phyloP scores from a whole-genome alignment of 345 rosid species.

The Camelina hispida region DNA sequence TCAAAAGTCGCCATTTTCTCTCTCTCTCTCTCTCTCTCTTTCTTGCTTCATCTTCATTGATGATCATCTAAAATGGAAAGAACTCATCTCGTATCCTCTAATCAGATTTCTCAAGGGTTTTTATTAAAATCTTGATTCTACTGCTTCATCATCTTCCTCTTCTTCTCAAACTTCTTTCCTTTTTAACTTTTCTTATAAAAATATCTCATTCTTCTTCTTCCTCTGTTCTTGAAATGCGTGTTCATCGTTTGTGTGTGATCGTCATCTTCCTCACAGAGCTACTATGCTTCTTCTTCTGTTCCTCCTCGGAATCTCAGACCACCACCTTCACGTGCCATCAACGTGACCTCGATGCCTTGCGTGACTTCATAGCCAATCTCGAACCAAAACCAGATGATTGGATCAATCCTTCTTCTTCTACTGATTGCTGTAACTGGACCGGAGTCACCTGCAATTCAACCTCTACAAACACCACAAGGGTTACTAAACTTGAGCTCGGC shows the following conservation, averaged over 20 bases:
- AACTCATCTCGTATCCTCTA: conserved; percentile 23
- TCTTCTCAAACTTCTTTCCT: conserved; percentile 18
- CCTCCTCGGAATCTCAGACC: conserved; percentile 49
- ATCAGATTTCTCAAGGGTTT: conserved; percentile 14
- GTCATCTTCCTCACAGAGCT: conserved; percentile 46
- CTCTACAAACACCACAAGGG: conserved; percentile 45
- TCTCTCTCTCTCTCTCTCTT: not conserved
- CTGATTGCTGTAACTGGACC: conserved; percentile 68
- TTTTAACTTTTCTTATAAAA: not conserved
- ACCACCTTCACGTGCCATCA: conserved; percentile 53
- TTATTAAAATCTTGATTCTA: conserved; percentile 12
- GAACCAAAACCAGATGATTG: conserved; percentile 52
- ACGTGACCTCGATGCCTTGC: conserved; percentile 58
- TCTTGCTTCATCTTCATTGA: conserved; percentile 13
- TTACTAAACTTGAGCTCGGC: conserved; percentile 49
- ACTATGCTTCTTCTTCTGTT: conserved; percentile 44
- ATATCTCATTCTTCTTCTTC: not conserved
- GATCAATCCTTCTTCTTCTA: conserved; percentile 27
- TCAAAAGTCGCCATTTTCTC: conserved; percentile 44
- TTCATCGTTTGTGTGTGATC: conserved; percentile 46
- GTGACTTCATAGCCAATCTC: conserved; percentile 49
- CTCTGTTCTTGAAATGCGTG: conserved; percentile 51
- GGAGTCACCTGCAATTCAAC: conserved; percentile 58
- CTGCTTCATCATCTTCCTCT: not conserved
- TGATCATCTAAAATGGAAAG: conserved; percentile 34